These are phyloP conservation scores for Fusarium pilosicola DNA, from an alignment of 2,329 filamentous ascomycete genomes.

Conservation along the genomic window DNA sequence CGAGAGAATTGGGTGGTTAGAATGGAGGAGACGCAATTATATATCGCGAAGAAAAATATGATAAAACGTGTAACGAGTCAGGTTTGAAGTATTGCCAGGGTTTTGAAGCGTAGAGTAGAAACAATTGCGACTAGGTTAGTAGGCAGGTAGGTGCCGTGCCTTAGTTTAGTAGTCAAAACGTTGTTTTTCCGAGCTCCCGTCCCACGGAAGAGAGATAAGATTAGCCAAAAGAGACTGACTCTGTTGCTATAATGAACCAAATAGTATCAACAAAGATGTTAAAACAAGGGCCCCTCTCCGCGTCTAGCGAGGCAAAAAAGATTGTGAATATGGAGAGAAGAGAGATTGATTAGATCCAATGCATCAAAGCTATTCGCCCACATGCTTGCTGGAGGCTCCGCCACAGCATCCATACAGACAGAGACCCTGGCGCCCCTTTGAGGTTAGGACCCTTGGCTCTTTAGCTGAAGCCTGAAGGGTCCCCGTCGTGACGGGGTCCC, in stretches of 20 bases:
- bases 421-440: conserved; percentile 9
- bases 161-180: conserved; percentile 6
- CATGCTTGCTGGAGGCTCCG: conserved; percentile 19
- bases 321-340: neutral
- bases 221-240: neutral
- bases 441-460: conserved; percentile 1
- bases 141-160: neutral
- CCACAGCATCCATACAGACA: conserved; percentile 1
- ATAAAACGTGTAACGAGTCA: conserved; percentile 18
- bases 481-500: neutral
- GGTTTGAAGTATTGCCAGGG: conserved; percentile 13
- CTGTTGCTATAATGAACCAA: neutral
- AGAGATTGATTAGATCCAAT: conserved; percentile 41
- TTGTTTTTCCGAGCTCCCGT: conserved; percentile 29
- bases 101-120: conserved; percentile 25
- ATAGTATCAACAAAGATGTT: neutral
- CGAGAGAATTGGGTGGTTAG: neutral
- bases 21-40: neutral
- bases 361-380: conserved; percentile 23
- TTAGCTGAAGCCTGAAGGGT: conserved; percentile 8
- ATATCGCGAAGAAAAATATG: conserved; percentile 8
- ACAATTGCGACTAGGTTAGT: conserved; percentile 12
- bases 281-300: neutral
- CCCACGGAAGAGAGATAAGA: conserved; percentile 11
- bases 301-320: conserved; percentile 8